Evolutionary conservation across 257 asterid genomes (phyloP), one percentile per base, ranked within the genome.

Genomic region (Rhazya stricta): DNA sequence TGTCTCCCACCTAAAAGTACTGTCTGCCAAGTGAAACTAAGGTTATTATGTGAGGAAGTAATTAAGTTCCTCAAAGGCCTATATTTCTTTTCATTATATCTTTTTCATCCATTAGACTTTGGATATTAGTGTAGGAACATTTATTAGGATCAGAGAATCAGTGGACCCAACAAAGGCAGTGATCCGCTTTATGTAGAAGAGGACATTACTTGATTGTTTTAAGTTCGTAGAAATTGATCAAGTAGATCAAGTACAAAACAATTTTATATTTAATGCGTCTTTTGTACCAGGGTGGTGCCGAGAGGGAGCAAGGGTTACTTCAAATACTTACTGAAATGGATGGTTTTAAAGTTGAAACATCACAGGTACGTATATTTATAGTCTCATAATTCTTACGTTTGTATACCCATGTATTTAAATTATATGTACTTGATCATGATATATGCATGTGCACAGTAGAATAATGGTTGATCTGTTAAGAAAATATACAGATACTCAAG

Each of bases 261-360:
- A 6, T 62, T 32, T 32, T 37, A 21, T 19, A 13, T 66, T 66
- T 37, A 66, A 18, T 37, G 27, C 37, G 16, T 43, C 42, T 69
- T 6, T 27, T 69, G 74, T 77, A 76, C 80, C 77, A 95, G 99
- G 99, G 99, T 78, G 98, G 99, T 80, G 97, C 97, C 48, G 99
- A 95, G 82, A 91, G 99, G 89, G 99, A 95, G 79, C 99, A 95
- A 84, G 99, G 99, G 50, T 91, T 95, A 65, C 97, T 95, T 80
- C 99, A 95, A 83, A 95, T 95, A 77, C 88, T 95, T 77, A 92
- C 99, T 19, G 99, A 95, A 87, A 87, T 95, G 98, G 98, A 92
- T 85, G 99, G 99, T 68, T 95, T 95, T 85, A 92, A 91, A 86
- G 96, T 84, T 73, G 89, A 92, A 71, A 95, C 98, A 36, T 88